Base-by-base conservation (phyloP, 2,329 filamentous ascomycete species). In the Chalaropsis thielavioides region DNA sequence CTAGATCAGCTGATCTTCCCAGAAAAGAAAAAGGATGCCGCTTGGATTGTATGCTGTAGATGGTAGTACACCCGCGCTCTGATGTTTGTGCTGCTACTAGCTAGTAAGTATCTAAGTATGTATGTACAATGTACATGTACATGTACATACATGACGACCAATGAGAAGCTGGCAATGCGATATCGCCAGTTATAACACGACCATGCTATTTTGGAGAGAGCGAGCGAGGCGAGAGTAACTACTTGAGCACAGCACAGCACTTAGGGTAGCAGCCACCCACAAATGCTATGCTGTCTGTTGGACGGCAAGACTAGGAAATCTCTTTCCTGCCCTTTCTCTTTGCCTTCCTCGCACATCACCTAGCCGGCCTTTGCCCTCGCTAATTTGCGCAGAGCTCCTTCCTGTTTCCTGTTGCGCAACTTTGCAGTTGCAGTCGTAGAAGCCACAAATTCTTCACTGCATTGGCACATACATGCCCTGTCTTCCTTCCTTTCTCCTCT, bases 341-440 rank as follows among this genome's bases (percentile, higher is more conserved):
- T 56, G 5, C 27, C 27, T 19, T 17, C 51, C 51, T 58, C 8
- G 15, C 31, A 3, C 22, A 31, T 31, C 51, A 58, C 35, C 31
- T 35, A 27, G 27, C 31, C 35, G 51, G 27, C 8, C 51, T 35
- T 58, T 58, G 24, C 51, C 35, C 24, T 35, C 51, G 51, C 51
- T 35, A 58, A 58, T 35, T 35, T 35, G 27, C 51, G 31, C 31
- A 35, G 35, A n/a, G 22, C 17, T 58, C 51, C 51, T 58, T 58
- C 27, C 27, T 58, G 24, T 58, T 58, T 58, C 51, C 51, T 35
- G 51, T 58, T 58, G 51, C 35, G 51, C 27, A 58, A 58, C 51
- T 58, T 58, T 58, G 51, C 51, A 58, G 51, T 35, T 58, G 15
- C 43, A 58, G 15, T 31, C 4, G 24, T 27, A 58, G 17, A 35